Conservation (phyloP, 805 yeast species). For the Sugiyamaella qingdaonensis region DNA sequence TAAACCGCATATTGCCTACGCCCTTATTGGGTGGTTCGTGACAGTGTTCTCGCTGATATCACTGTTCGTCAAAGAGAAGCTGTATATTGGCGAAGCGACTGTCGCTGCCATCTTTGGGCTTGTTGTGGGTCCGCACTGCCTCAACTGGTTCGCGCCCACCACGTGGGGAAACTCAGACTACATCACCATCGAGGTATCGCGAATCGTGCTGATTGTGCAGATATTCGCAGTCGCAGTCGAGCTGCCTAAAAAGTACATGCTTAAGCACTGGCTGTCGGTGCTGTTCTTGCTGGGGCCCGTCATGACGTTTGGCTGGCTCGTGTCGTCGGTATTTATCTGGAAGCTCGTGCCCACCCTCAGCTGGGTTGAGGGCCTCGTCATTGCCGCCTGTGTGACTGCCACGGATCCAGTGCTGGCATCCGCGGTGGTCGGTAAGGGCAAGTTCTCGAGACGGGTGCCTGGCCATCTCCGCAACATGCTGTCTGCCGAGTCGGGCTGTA, state of each 20-base stretch:
- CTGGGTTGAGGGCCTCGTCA: conserved; percentile 66
- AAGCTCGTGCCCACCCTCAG: conserved; percentile 65
- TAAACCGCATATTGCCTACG: conserved; percentile 80
- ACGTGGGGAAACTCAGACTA: conserved; percentile 83
- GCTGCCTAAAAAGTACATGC: conserved; percentile 84
- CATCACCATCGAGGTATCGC: conserved; percentile 76
- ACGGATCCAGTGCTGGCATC: conserved; percentile 95
- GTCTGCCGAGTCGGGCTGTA: conserved; percentile 85
- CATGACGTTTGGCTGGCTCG: conserved; percentile 87
- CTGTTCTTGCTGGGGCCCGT: conserved; percentile 72
- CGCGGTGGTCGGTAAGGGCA: conserved; percentile 92
- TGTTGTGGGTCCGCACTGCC: conserved; percentile 82
- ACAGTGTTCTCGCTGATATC: conserved; percentile 78
- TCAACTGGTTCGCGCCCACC: conserved; percentile 77
- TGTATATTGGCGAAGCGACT: conserved; percentile 88
- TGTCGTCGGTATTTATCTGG: conserved; percentile 78
- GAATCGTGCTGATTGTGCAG: conserved; percentile 80
- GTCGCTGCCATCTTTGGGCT: conserved; percentile 82
- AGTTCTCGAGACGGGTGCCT: conserved; percentile 85
- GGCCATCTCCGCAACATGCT: conserved; percentile 84
- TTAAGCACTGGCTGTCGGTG: conserved; percentile 76
- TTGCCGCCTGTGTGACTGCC: conserved; percentile 88
- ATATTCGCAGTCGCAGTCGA: conserved; percentile 94
- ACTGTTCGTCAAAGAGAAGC: conserved; percentile 72
- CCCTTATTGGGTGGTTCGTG: conserved; percentile 78